Conservation (phyloP, 306 rosid species). For the Rosa rugosa region DNA sequence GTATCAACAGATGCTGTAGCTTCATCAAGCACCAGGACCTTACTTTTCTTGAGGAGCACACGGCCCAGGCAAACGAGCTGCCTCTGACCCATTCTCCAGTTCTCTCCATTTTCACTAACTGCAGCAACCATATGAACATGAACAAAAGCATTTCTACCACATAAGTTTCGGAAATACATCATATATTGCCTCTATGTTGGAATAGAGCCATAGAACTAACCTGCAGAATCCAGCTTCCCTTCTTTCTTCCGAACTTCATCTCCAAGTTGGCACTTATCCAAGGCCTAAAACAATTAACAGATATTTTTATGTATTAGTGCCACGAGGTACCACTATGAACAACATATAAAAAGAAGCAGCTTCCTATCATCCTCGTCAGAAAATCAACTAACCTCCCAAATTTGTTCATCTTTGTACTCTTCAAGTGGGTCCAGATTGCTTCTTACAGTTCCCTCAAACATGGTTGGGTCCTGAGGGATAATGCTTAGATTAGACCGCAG, state of each 20-base stretch:
- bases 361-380: not conserved
- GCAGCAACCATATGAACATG: constrained; percentile 21
- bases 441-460: constrained; percentile 92
- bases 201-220: constrained; percentile 29
- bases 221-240: constrained; percentile 75
- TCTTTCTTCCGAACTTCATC: constrained; percentile 83
- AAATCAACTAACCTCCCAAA: constrained; percentile 69
- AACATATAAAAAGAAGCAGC: not conserved
- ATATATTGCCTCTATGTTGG: constrained; percentile 11
- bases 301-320: not conserved
- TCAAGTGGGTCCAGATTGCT: constrained; percentile 79
- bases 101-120: constrained; percentile 85
- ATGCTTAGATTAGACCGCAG: constrained; percentile 75
- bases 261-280: constrained; percentile 87
- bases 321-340: not conserved
- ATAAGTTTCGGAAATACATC: not conserved
- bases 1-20: constrained; percentile 92
- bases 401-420: constrained; percentile 74
- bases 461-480: constrained; percentile 95
- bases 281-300: constrained; percentile 45
- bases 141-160: constrained; percentile 14
- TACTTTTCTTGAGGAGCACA: constrained; percentile 76
- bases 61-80: constrained; percentile 89
- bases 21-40: constrained; percentile 83
- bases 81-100: constrained; percentile 98